Conservation (phyloP, 1,139 yeast species). For the Debaryomyces psychrophilus region DNA sequence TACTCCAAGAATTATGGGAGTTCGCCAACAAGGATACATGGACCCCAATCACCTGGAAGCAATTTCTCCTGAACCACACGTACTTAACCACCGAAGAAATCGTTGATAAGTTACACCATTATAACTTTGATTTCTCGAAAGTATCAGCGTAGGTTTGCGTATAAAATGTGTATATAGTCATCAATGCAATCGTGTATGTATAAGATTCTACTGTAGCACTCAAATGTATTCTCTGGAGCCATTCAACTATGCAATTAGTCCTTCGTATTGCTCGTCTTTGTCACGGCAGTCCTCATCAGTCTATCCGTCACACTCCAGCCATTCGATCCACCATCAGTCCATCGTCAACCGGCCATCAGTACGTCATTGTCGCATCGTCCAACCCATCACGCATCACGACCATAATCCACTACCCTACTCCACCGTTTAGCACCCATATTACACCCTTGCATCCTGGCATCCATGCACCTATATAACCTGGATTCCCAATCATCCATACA, state of each 20-base stretch:
- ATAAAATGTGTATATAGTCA: constrained; percentile 6
- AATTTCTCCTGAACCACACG: constrained; percentile 46
- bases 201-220: not conserved
- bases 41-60: constrained; percentile 45
- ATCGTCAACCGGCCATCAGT: too few species aligned
- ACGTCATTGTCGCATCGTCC: too few species aligned
- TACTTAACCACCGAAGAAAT: constrained; percentile 46
- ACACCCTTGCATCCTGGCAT: not conserved
- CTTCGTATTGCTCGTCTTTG: too few species aligned
- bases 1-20: constrained; percentile 57
- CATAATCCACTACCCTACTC: too few species aligned
- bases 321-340: too few species aligned
- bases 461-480: not conserved
- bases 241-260: not conserved
- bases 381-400: too few species aligned
- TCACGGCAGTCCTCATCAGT: too few species aligned
- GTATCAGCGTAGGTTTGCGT: constrained; percentile 23
- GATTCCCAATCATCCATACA: not conserved
- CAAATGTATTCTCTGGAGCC: not conserved
- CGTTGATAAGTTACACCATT: constrained; percentile 38
- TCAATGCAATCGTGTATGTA: constrained; percentile 3
- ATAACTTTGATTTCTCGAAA: constrained; percentile 36
- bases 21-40: constrained; percentile 52
- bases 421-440: not conserved
- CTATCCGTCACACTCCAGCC: not conserved